Percentiles rank a stretch among this genome's conserved stretches.
These are phyloP conservation scores for Capillidium rhysosporum DNA, from an alignment of 371 early-diverging fungal species.

Conservation along the genomic window DNA sequence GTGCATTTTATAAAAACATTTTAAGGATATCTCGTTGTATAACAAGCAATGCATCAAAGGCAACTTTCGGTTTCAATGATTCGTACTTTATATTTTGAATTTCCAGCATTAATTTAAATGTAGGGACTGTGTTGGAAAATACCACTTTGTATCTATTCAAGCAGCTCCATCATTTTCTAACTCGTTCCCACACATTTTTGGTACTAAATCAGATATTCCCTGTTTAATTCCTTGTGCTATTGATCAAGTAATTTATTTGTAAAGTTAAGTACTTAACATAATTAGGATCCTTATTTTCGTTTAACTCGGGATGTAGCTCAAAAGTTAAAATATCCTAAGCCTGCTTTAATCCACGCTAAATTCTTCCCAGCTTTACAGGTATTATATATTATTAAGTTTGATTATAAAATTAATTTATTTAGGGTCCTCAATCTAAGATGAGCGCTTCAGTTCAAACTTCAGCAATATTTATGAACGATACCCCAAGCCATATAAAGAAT, in stretches of 20 bases:
- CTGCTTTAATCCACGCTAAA: constrained; percentile 82
- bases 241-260: constrained; percentile 48
- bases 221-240: constrained; percentile 98
- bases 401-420: constrained; percentile 1
- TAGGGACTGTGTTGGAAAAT: constrained; percentile 75
- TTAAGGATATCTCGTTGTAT: constrained; percentile 72
- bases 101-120: neutral
- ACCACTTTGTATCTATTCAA: constrained; percentile 82
- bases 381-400: neutral
- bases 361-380: constrained; percentile 94
- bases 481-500: constrained; percentile 88
- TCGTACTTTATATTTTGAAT: constrained; percentile 17
- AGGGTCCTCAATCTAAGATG: constrained; percentile 96
- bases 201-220: constrained; percentile 69
- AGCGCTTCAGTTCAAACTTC: constrained; percentile 80
- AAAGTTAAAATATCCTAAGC: constrained; percentile 92
- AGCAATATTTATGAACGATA: constrained; percentile 93
- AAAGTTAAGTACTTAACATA: neutral
- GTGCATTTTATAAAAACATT: constrained; percentile 82
- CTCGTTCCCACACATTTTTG: constrained; percentile 91
- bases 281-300: constrained; percentile 97
- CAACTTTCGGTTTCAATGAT: constrained; percentile 83
- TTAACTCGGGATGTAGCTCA: constrained; percentile 95
- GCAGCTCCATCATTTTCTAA: constrained; percentile 91
- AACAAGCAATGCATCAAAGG: constrained; percentile 61